These are phyloP conservation scores for Prunus armeniaca DNA, from an alignment of 306 rosid genomes.

Conservation along the genomic window DNA sequence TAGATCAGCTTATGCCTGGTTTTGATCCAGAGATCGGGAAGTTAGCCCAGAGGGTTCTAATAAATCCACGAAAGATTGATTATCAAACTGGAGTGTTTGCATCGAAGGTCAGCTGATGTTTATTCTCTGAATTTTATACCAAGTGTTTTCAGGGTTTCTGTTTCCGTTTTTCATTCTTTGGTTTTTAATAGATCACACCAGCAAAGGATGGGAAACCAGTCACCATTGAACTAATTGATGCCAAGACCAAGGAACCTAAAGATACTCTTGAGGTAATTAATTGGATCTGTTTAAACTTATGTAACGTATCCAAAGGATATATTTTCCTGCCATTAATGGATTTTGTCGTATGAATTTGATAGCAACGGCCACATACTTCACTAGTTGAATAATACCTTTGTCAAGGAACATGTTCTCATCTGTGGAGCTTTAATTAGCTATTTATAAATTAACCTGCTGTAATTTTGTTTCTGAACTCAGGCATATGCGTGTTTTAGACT, in stretches of 20 bases:
- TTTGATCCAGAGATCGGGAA: constrained; percentile 99
- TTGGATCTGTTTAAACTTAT: background rate
- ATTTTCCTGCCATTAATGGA: background rate
- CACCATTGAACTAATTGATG: constrained; percentile 90
- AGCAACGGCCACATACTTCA: background rate
- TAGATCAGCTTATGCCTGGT: constrained; percentile 99
- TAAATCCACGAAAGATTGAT: constrained; percentile 88
- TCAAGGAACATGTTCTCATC: background rate
- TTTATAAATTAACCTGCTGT: background rate
- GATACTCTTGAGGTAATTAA: constrained; percentile 85
- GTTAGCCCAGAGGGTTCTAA: constrained; percentile 92
- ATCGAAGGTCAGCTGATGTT: constrained; percentile 62
- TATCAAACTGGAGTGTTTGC: constrained; percentile 97
- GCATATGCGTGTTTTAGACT: background rate
- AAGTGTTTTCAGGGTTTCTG: constrained; percentile 12
- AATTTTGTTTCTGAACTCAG: background rate
- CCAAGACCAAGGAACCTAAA: constrained; percentile 85
- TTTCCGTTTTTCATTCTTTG: constrained; percentile 10
- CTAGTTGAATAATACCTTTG: background rate
- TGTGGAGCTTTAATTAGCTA: background rate
- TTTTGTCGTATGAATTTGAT: background rate
- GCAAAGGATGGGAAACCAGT: constrained; percentile 98
- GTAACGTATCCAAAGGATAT: background rate
- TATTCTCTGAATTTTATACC: constrained; percentile 17
- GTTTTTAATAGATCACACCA: constrained; percentile 74